A percentile compares a stretch with the other conserved stretches of the same genome.
These are phyloP conservation scores for Grosmannia clavigera DNA, from an alignment of 2,329 filamentous ascomycete species.

Conservation along the genomic window DNA sequence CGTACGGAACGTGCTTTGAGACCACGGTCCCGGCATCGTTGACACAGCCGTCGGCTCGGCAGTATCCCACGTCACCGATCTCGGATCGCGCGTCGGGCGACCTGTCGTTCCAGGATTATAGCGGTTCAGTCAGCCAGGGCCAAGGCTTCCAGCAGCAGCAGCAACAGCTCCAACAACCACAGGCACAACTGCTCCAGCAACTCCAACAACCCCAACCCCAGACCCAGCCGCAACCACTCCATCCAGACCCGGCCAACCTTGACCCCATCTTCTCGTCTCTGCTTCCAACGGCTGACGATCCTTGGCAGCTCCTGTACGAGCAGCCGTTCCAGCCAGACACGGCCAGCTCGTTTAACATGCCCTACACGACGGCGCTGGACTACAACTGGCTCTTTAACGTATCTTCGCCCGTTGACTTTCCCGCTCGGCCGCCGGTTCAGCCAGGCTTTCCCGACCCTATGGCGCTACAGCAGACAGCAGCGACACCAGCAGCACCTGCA, in stretches of 20 bases:
- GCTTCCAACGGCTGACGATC: background rate
- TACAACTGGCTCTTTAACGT: slow-evolving; percentile 12
- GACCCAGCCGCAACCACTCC: background rate
- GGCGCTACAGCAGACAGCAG: background rate
- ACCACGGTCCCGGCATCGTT: too few relatives aligned
- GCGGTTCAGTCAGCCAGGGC: background rate
- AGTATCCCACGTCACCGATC: slow-evolving; percentile 6
- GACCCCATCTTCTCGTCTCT: background rate
- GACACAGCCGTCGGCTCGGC: background rate
- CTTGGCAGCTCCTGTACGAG: slow-evolving; percentile 3
- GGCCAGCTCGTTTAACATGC: slow-evolving; percentile 13
- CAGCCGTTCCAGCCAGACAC: slow-evolving; percentile 11
- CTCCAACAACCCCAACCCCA: background rate
- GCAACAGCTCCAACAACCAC: background rate
- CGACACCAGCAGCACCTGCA: background rate
- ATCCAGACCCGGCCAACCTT: background rate
- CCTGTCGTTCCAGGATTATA: background rate
- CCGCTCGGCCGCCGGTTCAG: background rate
- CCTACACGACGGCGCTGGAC: slow-evolving; percentile 10
- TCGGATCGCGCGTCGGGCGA: slow-evolving; percentile 1
- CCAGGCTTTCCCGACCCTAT: background rate
- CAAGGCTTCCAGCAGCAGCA: background rate
- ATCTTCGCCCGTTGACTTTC: background rate
- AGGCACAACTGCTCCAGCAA: background rate
- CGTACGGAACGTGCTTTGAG: too few relatives aligned